Base-by-base conservation (phyloP, 73 alveolate genomes). In the Diophrys sp. region DNA sequence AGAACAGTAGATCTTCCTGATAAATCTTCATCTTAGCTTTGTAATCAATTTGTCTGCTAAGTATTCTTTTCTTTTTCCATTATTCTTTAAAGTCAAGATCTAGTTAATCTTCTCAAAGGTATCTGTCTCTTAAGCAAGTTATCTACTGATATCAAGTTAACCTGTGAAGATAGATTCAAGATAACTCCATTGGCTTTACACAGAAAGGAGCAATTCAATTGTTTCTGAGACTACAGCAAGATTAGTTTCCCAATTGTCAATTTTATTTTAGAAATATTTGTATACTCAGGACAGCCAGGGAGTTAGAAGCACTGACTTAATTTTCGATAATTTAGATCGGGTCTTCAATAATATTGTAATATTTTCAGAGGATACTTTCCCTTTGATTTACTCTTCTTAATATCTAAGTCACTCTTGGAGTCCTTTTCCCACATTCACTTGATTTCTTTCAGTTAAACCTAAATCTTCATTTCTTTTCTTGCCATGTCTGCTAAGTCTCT, bases 131-230 rank as follows among this genome's bases (percentile, higher is more conserved):
- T 55, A 30, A 34, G 90, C 79, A 34, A 89, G 87, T 78, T 89
- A 83, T 76, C 69, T 85, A 28, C 87, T 78, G 67, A 94, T 91
- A 84, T 94, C 98, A 68, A 85, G 95, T 79, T 93, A 92, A 33
- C 98, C 98, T n/a, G 95, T 93, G 88, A 97, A 97, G 70, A 97
- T 96, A 79, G 96, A 85, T 92, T 97, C 99, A 71, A 97, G 87
- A 90, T 97, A 97, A 33, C 87, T 81, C 98, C 98, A 96, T 79
- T 89, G 87, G 74, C 93, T 89, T 78, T 90, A 96, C 2, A 95
- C 95, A 71, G 87, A 54, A 71, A 88, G 53, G 72, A 89, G 82
- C 70, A 92, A 54, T 75, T 94, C 98, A 2, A 94, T 30, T 24
- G 96, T 94, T 67, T 94, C 98, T 29, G 93, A 77, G 56, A 94